phyloP scores from a whole-genome alignment of 345 rosid genomes.

The Rhodomyrtus tomentosa region DNA sequence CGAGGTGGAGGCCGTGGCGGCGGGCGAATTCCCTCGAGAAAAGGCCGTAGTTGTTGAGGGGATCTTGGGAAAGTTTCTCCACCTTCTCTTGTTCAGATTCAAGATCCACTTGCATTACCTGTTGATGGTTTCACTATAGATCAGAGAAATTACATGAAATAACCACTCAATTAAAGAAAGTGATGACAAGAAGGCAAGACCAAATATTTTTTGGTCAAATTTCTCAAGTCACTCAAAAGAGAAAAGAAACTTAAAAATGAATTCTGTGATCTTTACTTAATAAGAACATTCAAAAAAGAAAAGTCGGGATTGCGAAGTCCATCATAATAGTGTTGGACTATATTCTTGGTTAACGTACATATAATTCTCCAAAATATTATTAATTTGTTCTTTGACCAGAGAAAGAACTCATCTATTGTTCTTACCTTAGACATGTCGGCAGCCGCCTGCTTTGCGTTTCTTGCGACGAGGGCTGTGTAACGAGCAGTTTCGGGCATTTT shows the following conservation, averaged over 20 bases:
- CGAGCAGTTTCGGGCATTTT: conserved; percentile 85
- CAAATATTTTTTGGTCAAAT: not conserved
- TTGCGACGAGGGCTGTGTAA: conserved; percentile 24
- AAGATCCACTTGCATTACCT: conserved; percentile 3
- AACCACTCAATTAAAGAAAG: not conserved
- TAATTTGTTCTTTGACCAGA: not conserved
- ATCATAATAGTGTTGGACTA: not conserved
- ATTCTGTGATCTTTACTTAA: not conserved
- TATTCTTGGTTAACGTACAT: not conserved
- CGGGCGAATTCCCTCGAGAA: conserved; percentile 14
- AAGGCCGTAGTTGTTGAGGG: not conserved
- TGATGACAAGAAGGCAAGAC: not conserved
- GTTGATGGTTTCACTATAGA: not conserved
- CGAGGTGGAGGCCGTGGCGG: conserved; percentile 33
- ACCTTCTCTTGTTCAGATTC: conserved; percentile 1
- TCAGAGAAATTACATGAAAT: not conserved
- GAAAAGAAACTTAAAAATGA: not conserved
- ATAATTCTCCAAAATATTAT: not conserved
- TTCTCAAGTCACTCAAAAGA: not conserved
- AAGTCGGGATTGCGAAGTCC: not conserved
- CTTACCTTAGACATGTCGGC: conserved; percentile 9
- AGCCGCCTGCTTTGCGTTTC: conserved; percentile 7
- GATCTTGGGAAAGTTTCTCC: not conserved
- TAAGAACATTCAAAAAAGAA: not conserved
- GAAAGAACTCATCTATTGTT: not conserved